Evolutionary conservation across 192 early-diverging fungal genomes (phyloP).

Genomic region (Pilaira anomala): DNA sequence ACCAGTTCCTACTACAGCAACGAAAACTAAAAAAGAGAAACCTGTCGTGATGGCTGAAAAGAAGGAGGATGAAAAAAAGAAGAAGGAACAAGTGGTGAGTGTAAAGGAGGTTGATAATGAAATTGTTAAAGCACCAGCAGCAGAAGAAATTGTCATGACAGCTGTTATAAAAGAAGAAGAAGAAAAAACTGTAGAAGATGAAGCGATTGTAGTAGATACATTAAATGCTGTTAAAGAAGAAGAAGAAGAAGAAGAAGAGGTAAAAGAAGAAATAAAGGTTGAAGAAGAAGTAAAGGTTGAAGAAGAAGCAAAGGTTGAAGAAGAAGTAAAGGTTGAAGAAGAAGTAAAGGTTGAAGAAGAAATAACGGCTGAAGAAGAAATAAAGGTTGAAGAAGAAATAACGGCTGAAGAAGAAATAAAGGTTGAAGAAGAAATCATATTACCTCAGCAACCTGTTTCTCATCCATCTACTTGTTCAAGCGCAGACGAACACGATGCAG

Average conservation of each 20-base stretch:
- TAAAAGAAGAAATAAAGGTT: background rate
- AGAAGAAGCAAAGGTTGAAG: background rate
- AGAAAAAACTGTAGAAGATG: background rate
- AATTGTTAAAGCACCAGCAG: too few relatives aligned
- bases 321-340: background rate
- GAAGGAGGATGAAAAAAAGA: background rate
- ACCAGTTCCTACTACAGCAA: background rate
- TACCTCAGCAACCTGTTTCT: background rate
- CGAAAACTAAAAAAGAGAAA: background rate
- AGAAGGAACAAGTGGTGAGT: background rate
- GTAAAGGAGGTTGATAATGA: background rate
- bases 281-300: constrained; percentile 1
- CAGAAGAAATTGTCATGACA: background rate
- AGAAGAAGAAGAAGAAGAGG: background rate
- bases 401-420: background rate
- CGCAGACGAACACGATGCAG: constrained; percentile 23
- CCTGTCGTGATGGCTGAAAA: background rate
- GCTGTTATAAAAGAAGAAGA: background rate
- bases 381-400: background rate
- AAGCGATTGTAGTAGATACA: background rate
- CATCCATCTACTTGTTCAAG: constrained; percentile 8
- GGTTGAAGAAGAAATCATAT: background rate
- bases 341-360: constrained; percentile 12
- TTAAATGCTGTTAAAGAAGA: background rate
- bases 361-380: background rate